Evolutionary conservation across 2,329 filamentous ascomycete species (phyloP), one percentile per base, ranked within the genome.

Genomic region (Aspergillus pseudoglaucus): DNA sequence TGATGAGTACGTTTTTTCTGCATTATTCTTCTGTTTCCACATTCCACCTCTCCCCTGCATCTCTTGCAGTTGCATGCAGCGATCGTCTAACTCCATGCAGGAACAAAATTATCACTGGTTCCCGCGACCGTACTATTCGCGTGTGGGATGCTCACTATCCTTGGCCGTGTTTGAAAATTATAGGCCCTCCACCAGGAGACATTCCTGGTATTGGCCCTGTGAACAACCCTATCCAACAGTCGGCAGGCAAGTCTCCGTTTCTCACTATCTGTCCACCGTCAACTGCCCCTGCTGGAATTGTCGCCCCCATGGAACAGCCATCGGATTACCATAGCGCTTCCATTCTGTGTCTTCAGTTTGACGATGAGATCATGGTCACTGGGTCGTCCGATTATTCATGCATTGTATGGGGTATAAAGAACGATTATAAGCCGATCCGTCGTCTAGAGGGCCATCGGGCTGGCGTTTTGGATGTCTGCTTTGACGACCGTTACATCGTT

Each of bases 31-130:
- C 14, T 35, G 14, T 35, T 35, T 17, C 3, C 33, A 17, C 32
- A 35, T 35, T n/a, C 27, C 25, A 4, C 25, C 4, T 30, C 25
- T 30, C 7, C 25, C 25, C 25, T 30, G 25, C 25, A 12, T 6
- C 14, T 35, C 37, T 39, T 12, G 17, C 12, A 35, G 32, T 38
- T 30, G 25, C 6, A 38, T 40, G 15, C 7, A 25, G 23, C 30
- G 7, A 46, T 20, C 44, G 46, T 53, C 71, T 77, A 65, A 76
- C 59, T 32, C 12, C n/a, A 17, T 45, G 20, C 60, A 90, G 86
- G 66, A 78, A 87, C 64, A 98, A 97, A 70, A 95, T 97, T 63
- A 90, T 98, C 56, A 97, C 93, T 2, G 93, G 93, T 23, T 96
- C 91, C 8, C 85, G 93, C 53, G 93, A 98, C 70, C 88, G 88